Base-by-base conservation (phyloP, 192 early-diverging fungal species). In the Fimicolochytrium jonesii region DNA sequence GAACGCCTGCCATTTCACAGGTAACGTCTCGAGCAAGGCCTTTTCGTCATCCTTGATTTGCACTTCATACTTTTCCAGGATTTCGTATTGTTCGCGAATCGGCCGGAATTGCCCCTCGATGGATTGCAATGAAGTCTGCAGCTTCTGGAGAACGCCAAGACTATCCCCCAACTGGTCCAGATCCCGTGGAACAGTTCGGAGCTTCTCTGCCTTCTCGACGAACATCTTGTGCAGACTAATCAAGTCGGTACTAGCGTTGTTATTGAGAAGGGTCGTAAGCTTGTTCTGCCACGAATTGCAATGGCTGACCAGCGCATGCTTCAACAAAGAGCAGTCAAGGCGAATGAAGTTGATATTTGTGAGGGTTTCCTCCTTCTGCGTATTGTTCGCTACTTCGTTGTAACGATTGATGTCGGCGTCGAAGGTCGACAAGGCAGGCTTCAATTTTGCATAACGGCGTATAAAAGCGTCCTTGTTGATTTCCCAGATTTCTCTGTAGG, bases 391-490 rank as follows among this genome's bases (percentile, higher is more conserved):
- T 0, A 86, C 82, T 60, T 86, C 83, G 61, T 86, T 86, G 64
- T 86, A 86, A 6, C 83, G 62, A 37, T 84, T 86, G 62, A 86
- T 86, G 61, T 86, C 83, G 5, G 77, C 80, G 52, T 86, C 83
- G 60, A 85, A 86, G 0, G 82, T 86, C 4, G 80, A 80, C 13
- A 86, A 62, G 10, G 83, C 77, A 0, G 83, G 83, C 62, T 86
- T 86, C 23, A 85, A 69, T 57, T 86, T 86, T 10, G 83, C 83
- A 48, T 86, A 86, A 9, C 83, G 69, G 4, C 83, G 64, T 36
- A 86, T 86, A 53, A 86, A 86, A 11, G 83, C 83, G 56, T 86
- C 83, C 45, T 86, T 86, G 70, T 84, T 86, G 67, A 86, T 86
- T 70, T 86, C 83, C 83, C 83, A 86, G 43, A 86, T 86, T 54